These are phyloP conservation scores for Lodderomyces elongisporus DNA, from an alignment of 1,139 yeast species.

Conservation along the genomic window DNA sequence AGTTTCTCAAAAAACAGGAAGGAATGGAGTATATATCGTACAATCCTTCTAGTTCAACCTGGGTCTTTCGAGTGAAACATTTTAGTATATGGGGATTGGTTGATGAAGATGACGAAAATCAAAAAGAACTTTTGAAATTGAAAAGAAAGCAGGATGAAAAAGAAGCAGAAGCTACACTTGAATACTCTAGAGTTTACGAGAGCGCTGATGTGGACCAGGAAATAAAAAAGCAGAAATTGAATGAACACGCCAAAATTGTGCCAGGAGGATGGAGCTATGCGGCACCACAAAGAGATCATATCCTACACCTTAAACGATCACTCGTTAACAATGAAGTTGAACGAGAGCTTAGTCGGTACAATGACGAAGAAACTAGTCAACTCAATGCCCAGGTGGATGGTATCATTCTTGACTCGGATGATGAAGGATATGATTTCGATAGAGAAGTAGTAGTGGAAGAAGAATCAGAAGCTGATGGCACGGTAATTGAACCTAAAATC, in stretches of 20 bases:
- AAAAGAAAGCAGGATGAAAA: conserved; percentile 28
- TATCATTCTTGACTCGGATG: conserved; percentile 23
- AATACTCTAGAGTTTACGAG: conserved; percentile 27
- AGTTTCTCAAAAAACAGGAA: conserved; percentile 39
- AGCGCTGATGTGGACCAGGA: conserved; percentile 26
- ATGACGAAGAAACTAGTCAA: conserved; percentile 15
- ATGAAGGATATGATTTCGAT: too few species aligned
- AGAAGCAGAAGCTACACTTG: conserved; percentile 21
- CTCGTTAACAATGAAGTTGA: conserved; percentile 28
- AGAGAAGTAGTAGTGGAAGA: too few species aligned
- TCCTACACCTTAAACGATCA: conserved; percentile 20
- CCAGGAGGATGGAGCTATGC: conserved; percentile 36
- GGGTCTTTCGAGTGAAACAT: conserved; percentile 85
- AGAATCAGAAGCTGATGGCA: conserved; percentile 16
- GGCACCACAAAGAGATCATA: conserved; percentile 17
- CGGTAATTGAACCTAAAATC: conserved; percentile 44
- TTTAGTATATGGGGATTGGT: conserved; percentile 92
- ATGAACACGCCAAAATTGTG: conserved; percentile 24
- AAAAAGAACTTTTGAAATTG: conserved; percentile 23
- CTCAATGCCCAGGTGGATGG: conserved; percentile 26
- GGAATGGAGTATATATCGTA: conserved; percentile 81
- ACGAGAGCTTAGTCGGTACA: conserved; percentile 19
- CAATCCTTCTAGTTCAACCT: conserved; percentile 68
- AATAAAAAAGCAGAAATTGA: conserved; percentile 32
- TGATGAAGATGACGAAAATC: conserved; percentile 64